Evolutionary conservation across 2,329 filamentous ascomycete genomes (phyloP).

Genomic region (Fusarium lyarnte): DNA sequence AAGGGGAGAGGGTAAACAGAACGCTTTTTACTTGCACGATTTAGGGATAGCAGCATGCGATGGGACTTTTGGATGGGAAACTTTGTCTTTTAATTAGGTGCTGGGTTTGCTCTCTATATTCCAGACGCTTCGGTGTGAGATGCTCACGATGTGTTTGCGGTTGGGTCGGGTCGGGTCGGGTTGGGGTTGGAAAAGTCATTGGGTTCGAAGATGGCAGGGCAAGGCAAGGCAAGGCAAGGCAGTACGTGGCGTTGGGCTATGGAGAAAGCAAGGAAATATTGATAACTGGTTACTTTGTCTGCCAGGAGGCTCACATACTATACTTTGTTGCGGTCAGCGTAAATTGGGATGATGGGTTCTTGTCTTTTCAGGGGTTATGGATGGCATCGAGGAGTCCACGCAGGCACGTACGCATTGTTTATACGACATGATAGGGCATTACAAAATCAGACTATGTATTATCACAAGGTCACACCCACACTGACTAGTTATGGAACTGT

Average conservation of each 20-base stretch:
- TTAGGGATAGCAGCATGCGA: conserved; percentile 2
- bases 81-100: conserved; percentile 18
- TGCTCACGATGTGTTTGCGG: conserved; percentile 21
- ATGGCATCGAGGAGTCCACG: conserved; percentile 25
- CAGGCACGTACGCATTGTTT: conserved; percentile 31
- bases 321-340: conserved; percentile 13
- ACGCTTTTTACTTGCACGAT: conserved; percentile 14
- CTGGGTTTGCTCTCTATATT: conserved; percentile 20
- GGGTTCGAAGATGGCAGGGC: conserved; percentile 9
- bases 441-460: conserved; percentile 24
- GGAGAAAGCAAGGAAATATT: conserved; percentile 25
- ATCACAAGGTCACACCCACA: conserved; percentile 6
- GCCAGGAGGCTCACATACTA: conserved; percentile 5
- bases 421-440: conserved; percentile 27
- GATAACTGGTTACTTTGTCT: conserved; percentile 14
- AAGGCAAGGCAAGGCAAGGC: background rate
- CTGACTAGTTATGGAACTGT: background rate
- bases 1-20: conserved; percentile 17
- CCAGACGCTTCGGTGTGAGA: conserved; percentile 1
- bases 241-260: conserved; percentile 40
- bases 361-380: conserved; percentile 13
- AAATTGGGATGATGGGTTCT: conserved; percentile 15
- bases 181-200: conserved; percentile 29
- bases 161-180: conserved; percentile 7
- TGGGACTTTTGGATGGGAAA: conserved; percentile 11